Conservation (phyloP, 2,329 filamentous ascomycete species). For the Amauroascus niger region DNA sequence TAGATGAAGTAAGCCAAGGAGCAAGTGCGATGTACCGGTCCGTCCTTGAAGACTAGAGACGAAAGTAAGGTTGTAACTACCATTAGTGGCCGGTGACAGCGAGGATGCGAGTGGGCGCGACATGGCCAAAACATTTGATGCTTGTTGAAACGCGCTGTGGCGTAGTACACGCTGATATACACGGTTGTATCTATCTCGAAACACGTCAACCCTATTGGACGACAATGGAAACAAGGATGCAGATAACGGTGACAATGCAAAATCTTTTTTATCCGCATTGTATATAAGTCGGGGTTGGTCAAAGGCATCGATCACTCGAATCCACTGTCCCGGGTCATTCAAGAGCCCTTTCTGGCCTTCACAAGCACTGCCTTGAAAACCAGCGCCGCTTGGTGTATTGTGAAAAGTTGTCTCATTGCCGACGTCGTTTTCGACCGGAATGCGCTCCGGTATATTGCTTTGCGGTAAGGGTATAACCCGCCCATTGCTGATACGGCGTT, state of each 20-base stretch:
- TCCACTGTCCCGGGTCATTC: slow-evolving; percentile 61
- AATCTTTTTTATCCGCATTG: slow-evolving; percentile 65
- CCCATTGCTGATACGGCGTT: slow-evolving; percentile 83
- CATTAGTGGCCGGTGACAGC: slow-evolving; percentile 37
- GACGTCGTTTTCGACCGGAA: background rate
- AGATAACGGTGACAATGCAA: slow-evolving; percentile 60
- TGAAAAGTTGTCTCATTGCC: background rate
- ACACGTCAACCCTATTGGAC: slow-evolving; percentile 71
- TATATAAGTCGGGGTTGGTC: slow-evolving; percentile 58
- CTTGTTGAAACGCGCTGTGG: slow-evolving; percentile 75
- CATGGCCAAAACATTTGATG: slow-evolving; percentile 49
- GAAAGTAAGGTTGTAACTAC: slow-evolving; percentile 77
- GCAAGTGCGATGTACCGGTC: slow-evolving; percentile 72
- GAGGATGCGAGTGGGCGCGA: slow-evolving; percentile 48
- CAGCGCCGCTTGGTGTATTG: background rate
- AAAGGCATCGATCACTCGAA: slow-evolving; percentile 74
- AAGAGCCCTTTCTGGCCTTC: background rate
- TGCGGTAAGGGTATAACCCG: slow-evolving; percentile 28
- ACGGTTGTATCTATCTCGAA: slow-evolving; percentile 83
- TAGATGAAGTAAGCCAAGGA: slow-evolving; percentile 72
- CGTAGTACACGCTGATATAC: slow-evolving; percentile 85
- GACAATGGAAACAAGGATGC: slow-evolving; percentile 66
- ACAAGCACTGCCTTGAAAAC: background rate
- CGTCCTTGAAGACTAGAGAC: slow-evolving; percentile 68
- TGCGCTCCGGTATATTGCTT: background rate